Evolutionary conservation across 768 basidiomycete genomes (phyloP).

Genomic region (Pisolithus marmoratus): DNA sequence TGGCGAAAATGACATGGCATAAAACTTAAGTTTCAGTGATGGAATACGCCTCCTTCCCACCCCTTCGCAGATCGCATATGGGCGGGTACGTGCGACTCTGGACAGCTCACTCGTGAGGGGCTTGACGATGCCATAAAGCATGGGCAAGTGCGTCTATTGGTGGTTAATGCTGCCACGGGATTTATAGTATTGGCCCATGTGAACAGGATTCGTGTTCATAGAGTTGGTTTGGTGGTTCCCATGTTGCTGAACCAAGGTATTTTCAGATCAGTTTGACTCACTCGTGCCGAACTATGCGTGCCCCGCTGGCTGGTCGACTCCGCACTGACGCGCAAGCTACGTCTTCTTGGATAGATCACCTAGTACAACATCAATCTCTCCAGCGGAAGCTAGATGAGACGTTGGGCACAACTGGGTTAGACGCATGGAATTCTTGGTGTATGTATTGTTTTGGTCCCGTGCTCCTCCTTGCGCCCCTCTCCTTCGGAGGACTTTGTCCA

Average conservation of each 20-base stretch:
- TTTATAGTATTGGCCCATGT: not conserved
- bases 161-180: no score
- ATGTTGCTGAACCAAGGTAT: not conserved
- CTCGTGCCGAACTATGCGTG: slow-evolving; percentile 41
- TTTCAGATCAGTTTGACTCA: slow-evolving; percentile 37
- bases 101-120: slow-evolving; percentile 42
- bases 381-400: slow-evolving; percentile 32
- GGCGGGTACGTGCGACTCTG: slow-evolving; percentile 44
- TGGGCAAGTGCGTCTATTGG: slow-evolving; percentile 25
- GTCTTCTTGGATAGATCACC: slow-evolving; percentile 42
- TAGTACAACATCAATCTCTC: slow-evolving; percentile 31
- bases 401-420: slow-evolving; percentile 36
- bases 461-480: not conserved
- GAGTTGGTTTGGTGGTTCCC: not conserved
- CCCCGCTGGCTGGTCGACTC: slow-evolving; percentile 34
- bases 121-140: slow-evolving; percentile 38
- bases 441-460: slow-evolving; percentile 7
- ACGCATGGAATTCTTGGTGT: slow-evolving; percentile 46
- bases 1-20: no score
- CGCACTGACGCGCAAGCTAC: slow-evolving; percentile 38
- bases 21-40: no score
- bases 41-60: slow-evolving; percentile 33
- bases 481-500: not conserved
- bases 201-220: slow-evolving; percentile 33
- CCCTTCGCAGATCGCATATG: slow-evolving; percentile 41